A percentile compares a stretch with the other conserved stretches of the same genome.
Evolutionary conservation across 345 rosid species (phyloP).

Genomic region (Syzygium aqueum): DNA sequence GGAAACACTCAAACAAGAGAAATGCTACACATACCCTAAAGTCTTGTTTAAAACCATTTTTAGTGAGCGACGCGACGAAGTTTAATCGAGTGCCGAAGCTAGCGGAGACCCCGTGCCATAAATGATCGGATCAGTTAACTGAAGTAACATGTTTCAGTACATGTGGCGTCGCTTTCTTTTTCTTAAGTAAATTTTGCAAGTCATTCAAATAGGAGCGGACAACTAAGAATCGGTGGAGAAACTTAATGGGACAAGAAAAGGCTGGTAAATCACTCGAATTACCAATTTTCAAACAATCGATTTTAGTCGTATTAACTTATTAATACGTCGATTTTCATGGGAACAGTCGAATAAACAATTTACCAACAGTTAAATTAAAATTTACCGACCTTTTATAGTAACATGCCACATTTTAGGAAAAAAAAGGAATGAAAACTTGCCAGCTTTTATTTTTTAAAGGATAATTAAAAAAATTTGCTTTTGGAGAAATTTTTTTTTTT

Average conservation of each 20-base stretch:
- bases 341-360: background rate
- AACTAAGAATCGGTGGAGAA: background rate
- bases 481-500: too few species aligned
- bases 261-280: background rate
- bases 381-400: background rate
- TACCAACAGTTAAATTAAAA: background rate
- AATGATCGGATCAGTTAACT: too few species aligned
- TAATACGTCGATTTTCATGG: background rate
- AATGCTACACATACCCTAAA: too few species aligned
- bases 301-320: background rate
- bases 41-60: too few species aligned
- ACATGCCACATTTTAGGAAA: too few species aligned
- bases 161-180: too few species aligned
- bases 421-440: background rate
- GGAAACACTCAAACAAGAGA: too few species aligned
- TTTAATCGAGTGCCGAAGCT: too few species aligned
- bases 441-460: background rate
- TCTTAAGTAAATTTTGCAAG: background rate
- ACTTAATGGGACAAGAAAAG: background rate
- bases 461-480: too few species aligned
- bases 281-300: background rate
- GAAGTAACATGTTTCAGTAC: too few species aligned
- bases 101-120: too few species aligned
- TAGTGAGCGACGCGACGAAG: too few species aligned
- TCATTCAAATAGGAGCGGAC: background rate